phyloP scores from a whole-genome alignment of 208 protist genomes.

The Leishmania major region DNA sequence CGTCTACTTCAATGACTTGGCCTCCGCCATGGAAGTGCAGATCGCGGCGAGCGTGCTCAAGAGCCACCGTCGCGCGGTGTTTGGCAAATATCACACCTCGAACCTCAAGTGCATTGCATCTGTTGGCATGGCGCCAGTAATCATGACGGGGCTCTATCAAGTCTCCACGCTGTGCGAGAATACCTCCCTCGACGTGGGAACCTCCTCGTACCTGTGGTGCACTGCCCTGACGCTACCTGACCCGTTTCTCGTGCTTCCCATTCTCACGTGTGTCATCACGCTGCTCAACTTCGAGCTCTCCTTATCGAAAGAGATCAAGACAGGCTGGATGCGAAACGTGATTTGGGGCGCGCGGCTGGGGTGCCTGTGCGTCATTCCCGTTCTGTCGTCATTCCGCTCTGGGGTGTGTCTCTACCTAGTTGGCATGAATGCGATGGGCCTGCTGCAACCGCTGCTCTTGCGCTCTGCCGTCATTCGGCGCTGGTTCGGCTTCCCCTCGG shows the following conservation, averaged over 20 bases:
- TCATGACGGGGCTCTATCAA: conserved; percentile 66
- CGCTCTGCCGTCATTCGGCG: conserved; percentile 48
- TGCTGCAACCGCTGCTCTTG: conserved; percentile 83
- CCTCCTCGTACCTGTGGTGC: conserved; percentile 80
- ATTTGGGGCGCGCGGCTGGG: conserved; percentile 83
- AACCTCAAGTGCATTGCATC: conserved; percentile 69
- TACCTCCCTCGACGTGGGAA: conserved; percentile 56
- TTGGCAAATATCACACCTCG: conserved; percentile 69
- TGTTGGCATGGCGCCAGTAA: conserved; percentile 64
- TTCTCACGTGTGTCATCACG: conserved; percentile 61
- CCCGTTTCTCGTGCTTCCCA: conserved; percentile 69
- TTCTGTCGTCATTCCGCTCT: conserved; percentile 56
- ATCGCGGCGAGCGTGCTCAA: conserved; percentile 71
- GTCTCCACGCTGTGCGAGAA: conserved; percentile 67
- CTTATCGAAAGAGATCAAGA: conserved; percentile 67
- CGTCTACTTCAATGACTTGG: conserved; percentile 72
- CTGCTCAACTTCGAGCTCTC: conserved; percentile 90
- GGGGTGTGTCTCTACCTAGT: conserved; percentile 90
- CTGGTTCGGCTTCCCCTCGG: conserved; percentile 57
- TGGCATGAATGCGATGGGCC: conserved; percentile 79
- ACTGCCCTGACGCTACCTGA: conserved; percentile 73
- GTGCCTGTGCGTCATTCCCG: conserved; percentile 70
- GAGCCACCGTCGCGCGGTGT: conserved; percentile 78
- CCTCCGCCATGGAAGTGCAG: conserved; percentile 82
- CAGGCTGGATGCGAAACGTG: conserved; percentile 76